phyloP scores from a whole-genome alignment of 306 rosid species.

The Benincasa hispida region DNA sequence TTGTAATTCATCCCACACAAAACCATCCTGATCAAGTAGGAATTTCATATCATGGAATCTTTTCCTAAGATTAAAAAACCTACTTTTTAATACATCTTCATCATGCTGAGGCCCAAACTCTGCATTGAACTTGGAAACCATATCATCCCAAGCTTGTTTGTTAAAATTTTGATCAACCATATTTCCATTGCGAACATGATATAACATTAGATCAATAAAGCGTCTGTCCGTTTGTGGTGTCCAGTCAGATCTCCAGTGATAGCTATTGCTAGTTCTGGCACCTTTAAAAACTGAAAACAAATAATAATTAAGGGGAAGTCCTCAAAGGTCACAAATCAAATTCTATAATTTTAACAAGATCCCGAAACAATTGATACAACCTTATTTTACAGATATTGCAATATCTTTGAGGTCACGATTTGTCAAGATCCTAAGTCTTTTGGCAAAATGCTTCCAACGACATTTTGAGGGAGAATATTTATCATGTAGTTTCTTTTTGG shows the following conservation, averaged over 20 bases:
- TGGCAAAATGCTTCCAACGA: background rate
- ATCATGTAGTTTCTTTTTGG: background rate
- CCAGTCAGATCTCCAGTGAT: conserved; percentile 29
- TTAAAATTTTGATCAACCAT: conserved; percentile 25
- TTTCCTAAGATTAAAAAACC: conserved; percentile 28
- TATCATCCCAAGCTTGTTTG: conserved; percentile 35
- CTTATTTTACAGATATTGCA: background rate
- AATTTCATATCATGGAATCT: conserved; percentile 35
- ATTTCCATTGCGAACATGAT: conserved; percentile 33
- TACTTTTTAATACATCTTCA: conserved; percentile 31
- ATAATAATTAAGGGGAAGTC: background rate
- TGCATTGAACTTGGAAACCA: conserved; percentile 38
- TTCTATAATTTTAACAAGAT: background rate
- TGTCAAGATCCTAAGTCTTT: background rate
- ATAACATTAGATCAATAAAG: conserved; percentile 45
- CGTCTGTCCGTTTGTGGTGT: conserved; percentile 36
- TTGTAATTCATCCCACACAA: conserved; percentile 45
- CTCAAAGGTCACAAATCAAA: background rate
- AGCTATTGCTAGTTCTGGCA: conserved; percentile 12
- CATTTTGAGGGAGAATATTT: background rate
- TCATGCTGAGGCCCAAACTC: conserved; percentile 32
- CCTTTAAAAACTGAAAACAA: conserved; percentile 17
- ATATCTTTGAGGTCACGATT: background rate
- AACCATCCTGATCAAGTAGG: conserved; percentile 31
- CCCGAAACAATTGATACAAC: background rate